Evolutionary conservation across 306 rosid species (phyloP).

Genomic region (Prunus persica): Prunus_persica_NCBIv2 NC_034009.1:43686001-43686500

Average conservation of each 20-base stretch:
- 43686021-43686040: conserved; percentile 99
- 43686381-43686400: conserved; percentile 1
- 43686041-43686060: conserved; percentile 94
- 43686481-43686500: background rate
- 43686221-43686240: background rate
- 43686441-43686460: background rate
- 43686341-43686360: conserved; percentile 66
- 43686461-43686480: background rate
- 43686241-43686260: conserved; percentile 5
- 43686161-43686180: background rate
- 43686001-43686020: conserved; percentile 84
- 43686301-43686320: conserved; percentile 96
- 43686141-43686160: background rate
- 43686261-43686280: conserved; percentile 29
- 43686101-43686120: conserved; percentile 2
- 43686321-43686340: conserved; percentile 59
- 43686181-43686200: background rate
- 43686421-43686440: background rate
- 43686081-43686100: conserved; percentile 79
- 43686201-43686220: conserved; percentile 1
- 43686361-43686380: background rate
- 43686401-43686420: background rate
- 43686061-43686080: conserved; percentile 99
- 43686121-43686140: background rate
- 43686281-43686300: conserved; percentile 78